phyloP scores from a whole-genome alignment of 176 grass and related monocot genomes.

The Hordeum vulgare region DNA sequence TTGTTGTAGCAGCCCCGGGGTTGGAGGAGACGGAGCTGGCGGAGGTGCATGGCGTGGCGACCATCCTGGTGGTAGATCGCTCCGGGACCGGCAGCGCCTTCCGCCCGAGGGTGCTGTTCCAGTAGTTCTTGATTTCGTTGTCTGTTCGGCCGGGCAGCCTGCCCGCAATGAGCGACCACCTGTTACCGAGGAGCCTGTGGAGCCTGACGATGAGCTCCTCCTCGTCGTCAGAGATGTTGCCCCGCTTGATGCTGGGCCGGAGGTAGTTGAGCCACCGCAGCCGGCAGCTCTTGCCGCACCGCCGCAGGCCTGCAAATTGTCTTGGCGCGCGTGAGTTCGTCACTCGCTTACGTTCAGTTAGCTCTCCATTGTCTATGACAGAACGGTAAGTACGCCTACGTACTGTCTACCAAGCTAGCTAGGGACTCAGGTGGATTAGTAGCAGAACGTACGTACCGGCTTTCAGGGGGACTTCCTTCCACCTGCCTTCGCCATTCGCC shows the following conservation, averaged over 20 bases:
- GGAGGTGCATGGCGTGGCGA: not conserved
- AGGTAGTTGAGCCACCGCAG: conserved; percentile 85
- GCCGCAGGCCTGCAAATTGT: not conserved
- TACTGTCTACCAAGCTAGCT: no score
- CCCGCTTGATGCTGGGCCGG: conserved; percentile 70
- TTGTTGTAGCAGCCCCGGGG: no score
- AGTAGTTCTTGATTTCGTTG: conserved; percentile 99
- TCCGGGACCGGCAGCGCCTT: not conserved
- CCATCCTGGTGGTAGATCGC: not conserved
- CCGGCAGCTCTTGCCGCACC: conserved; percentile 86
- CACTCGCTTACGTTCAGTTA: not conserved
- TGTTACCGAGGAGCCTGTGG: conserved; percentile 80
- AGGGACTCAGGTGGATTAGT: not conserved
- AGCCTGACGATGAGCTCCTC: conserved; percentile 81
- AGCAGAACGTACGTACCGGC: conserved; percentile 43
- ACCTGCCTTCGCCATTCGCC: conserved; percentile 64
- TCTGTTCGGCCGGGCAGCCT: conserved; percentile 94
- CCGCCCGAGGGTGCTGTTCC: conserved; percentile 75
- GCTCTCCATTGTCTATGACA: not conserved
- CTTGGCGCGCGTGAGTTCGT: no score
- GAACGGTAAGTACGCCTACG: not conserved
- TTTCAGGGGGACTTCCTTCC: conserved; percentile 58
- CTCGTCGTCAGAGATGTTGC: conserved; percentile 78
- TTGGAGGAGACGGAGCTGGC: not conserved
- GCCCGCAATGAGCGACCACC: conserved; percentile 78